These are phyloP conservation scores for Kodamaea anthophila DNA, from an alignment of 1,139 yeast genomes.

Conservation along the genomic window DNA sequence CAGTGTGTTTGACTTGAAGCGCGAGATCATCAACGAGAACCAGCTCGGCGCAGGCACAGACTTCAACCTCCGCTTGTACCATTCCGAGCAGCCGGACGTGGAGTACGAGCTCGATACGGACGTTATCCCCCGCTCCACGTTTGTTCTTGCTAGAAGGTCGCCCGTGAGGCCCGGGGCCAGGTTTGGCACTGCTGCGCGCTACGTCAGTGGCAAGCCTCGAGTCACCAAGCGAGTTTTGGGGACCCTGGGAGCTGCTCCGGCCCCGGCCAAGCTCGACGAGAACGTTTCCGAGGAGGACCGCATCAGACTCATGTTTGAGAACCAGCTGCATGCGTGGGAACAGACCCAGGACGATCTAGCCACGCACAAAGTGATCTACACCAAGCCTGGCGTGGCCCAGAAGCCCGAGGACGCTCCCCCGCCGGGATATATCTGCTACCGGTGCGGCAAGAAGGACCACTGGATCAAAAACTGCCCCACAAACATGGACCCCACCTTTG, in stretches of 20 bases:
- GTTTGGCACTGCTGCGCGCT: conserved; percentile 65
- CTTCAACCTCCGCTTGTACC: conserved; percentile 67
- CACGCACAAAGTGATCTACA: conserved; percentile 58
- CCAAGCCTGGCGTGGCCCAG: conserved; percentile 34
- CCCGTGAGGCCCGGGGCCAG: conserved; percentile 57
- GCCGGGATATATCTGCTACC: conserved; percentile 89
- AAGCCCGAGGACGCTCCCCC: conserved; percentile 76
- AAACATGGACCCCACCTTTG: conserved; percentile 86
- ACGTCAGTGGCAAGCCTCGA: conserved; percentile 81
- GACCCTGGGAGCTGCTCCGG: conserved; percentile 11
- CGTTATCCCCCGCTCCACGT: conserved; percentile 82
- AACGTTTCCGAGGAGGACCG: conserved; percentile 75
- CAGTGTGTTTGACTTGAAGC: conserved; percentile 87
- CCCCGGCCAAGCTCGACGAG: conserved; percentile 19
- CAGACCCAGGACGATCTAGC: conserved; percentile 91
- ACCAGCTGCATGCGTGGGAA: conserved; percentile 91
- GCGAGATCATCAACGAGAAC: conserved; percentile 80
- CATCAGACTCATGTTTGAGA: conserved; percentile 85
- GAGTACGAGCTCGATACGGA: conserved; percentile 86
- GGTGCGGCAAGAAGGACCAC: conserved; percentile 96
- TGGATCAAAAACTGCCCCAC: conserved; percentile 97
- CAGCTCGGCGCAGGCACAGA: conserved; percentile 80
- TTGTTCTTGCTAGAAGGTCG: conserved; percentile 73
- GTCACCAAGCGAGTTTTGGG: conserved; percentile 40
- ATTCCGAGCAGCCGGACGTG: conserved; percentile 63